A percentile compares a stretch with the other conserved stretches of the same genome.
Evolutionary conservation across 2,329 filamentous ascomycete genomes (phyloP).

Genomic region (Trichoderma gracile): DNA sequence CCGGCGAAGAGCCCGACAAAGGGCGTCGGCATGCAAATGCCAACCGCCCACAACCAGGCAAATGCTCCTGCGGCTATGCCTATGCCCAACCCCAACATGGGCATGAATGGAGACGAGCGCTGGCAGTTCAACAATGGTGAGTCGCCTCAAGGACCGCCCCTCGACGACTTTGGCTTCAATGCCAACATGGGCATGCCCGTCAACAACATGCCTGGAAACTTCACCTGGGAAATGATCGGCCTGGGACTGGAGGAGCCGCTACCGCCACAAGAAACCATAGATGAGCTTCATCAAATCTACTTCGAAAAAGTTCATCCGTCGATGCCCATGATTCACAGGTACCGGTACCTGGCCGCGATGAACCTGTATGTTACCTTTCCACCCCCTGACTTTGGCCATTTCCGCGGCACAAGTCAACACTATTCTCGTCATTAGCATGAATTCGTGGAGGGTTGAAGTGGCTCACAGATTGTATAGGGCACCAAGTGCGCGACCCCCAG

Average conservation of each 20-base stretch:
- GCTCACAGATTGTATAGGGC: slow-evolving; percentile 47
- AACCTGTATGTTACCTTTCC: slow-evolving; percentile 60
- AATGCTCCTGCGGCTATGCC: slow-evolving; percentile 33
- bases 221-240: slow-evolving; percentile 77
- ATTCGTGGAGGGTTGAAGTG: background rate
- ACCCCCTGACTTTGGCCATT: background rate
- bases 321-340: slow-evolving; percentile 84
- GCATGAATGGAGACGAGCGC: slow-evolving; percentile 51
- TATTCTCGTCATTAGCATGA: too few species aligned
- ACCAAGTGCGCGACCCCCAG: slow-evolving; percentile 81
- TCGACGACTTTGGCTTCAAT: slow-evolving; percentile 63
- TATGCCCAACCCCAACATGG: slow-evolving; percentile 49
- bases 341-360: slow-evolving; percentile 84
- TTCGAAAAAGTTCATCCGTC: slow-evolving; percentile 90
- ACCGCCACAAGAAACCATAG: slow-evolving; percentile 64
- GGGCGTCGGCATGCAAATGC: slow-evolving; percentile 35
- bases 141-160: slow-evolving; percentile 49
- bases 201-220: slow-evolving; percentile 54
- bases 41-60: slow-evolving; percentile 35
- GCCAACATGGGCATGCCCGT: slow-evolving; percentile 52
- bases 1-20: slow-evolving; percentile 36
- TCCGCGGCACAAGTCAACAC: background rate
- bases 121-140: slow-evolving; percentile 59
- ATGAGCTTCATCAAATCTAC: slow-evolving; percentile 86
- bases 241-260: slow-evolving; percentile 61